Evolutionary conservation across 2,329 filamentous ascomycete genomes (phyloP).

Genomic region (Zymoseptoria crescenta): DNA sequence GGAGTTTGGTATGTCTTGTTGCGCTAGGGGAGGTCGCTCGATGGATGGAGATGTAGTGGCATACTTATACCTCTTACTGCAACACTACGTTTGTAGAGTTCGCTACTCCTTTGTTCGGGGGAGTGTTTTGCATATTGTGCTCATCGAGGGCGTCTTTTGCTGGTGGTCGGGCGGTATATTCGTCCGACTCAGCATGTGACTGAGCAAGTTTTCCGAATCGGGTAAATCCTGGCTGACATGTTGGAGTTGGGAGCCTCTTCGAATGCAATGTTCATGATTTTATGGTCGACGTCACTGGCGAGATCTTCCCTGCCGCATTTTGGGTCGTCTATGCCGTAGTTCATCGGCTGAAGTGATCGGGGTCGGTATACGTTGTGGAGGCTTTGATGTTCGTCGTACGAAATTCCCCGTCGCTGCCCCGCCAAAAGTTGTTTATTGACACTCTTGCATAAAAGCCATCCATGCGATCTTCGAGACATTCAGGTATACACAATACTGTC

Average conservation of each 20-base stretch:
- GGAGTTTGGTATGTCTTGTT: no score
- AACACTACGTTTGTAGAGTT: not conserved
- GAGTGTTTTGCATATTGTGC: not conserved
- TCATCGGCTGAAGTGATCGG: no score
- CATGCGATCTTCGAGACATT: not conserved
- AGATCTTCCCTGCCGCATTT: no score
- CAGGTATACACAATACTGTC: not conserved
- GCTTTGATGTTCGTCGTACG: not conserved
- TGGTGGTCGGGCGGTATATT: not conserved
- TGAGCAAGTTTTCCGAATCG: constrained; percentile 2
- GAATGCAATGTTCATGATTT: no score
- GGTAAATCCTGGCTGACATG: not conserved
- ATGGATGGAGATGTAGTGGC: not conserved
- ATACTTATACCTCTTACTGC: not conserved
- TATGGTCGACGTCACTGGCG: no score
- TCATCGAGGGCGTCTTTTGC: not conserved
- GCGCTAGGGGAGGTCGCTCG: not conserved
- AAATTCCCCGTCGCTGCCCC: not conserved
- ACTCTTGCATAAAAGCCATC: not conserved
- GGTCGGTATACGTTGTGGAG: no score
- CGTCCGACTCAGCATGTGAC: not conserved
- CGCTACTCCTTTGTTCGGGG: not conserved
- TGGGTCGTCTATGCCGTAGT: no score
- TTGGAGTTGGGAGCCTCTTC: not conserved
- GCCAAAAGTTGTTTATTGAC: not conserved